Base-by-base conservation (phyloP, 768 basidiomycete genomes). In the Lactifluus volemus region DNA sequence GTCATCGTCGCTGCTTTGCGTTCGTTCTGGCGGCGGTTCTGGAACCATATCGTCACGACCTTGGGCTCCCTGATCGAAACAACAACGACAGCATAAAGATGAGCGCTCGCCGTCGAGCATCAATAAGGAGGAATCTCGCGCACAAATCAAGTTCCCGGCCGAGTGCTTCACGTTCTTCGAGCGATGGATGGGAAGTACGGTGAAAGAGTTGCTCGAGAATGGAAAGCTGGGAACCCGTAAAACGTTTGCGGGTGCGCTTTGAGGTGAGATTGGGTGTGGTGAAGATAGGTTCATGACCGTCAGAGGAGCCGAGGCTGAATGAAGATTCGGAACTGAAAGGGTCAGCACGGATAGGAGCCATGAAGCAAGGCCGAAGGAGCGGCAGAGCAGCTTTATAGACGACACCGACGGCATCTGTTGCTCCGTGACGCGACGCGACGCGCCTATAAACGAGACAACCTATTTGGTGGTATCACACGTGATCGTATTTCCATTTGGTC, bases 41-140 rank as follows among this genome's bases (percentile, higher is more conserved):
- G 73, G 63, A 73, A 73, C 73, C 73, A 73, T 36, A 73, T 70
- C 42, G 72, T 67, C 32, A 73, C 73, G 47, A 68, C 69, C 41
- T 72, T 69, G 36, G 64, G 49, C 21, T 69, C 68, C 64, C 73
- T 73, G 47, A 2, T 17, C 21, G 34, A 45, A 17, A 5, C 25
- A 15, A 10, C 8, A 7, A 34, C n/a, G n/a, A n/a, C 7, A 21
- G 17, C 2, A 25, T 25, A 25, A 3, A 3, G 12, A 14, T 39
- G 38, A 39, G 12, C 38, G 12, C 38, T 15, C 38, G 25, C 25
- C 25, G 2, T 25, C 25, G 25, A 2, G 25, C 25, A 25, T 25
- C 1, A 25, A 25, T 4, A 39, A 39, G 38, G 17, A 42, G 17
- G 17, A 34, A 34, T 8, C 5, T 21, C 4, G 8, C 65, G 32